phyloP scores from a whole-genome alignment of 306 rosid species.

The Astragalus glycyphyllos region DNA sequence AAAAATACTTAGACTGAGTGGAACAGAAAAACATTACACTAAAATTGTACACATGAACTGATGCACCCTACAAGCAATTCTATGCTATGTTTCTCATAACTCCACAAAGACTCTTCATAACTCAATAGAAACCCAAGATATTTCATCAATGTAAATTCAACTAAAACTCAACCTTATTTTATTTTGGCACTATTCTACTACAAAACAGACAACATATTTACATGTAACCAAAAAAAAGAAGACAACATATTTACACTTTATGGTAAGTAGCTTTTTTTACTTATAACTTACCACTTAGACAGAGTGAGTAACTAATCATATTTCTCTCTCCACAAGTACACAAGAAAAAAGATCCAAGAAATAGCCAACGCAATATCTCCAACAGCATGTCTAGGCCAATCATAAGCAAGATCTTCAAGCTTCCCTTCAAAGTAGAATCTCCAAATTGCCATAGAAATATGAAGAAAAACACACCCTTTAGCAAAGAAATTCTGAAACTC shows the following conservation, averaged over 20 bases:
- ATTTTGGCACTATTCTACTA: neutral
- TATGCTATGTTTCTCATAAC: neutral
- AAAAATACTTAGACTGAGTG: too few species aligned
- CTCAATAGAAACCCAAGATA: neutral
- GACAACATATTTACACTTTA: too few species aligned
- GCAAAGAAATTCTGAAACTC: constrained; percentile 93
- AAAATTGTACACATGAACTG: neutral
- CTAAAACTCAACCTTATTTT: neutral
- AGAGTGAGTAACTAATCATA: constrained; percentile 58
- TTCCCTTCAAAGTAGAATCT: constrained; percentile 72
- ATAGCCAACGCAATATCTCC: constrained; percentile 81
- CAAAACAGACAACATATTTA: too few species aligned
- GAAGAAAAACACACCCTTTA: constrained; percentile 83
- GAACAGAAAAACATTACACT: neutral
- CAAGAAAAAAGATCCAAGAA: constrained; percentile 82
- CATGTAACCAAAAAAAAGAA: too few species aligned
- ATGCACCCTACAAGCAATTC: neutral
- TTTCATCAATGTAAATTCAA: neutral
- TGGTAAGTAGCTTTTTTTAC: too few species aligned
- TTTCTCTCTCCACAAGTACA: constrained; percentile 84
- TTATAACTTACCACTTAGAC: too few species aligned
- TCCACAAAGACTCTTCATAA: neutral
- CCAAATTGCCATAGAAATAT: constrained; percentile 87
- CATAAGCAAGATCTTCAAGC: constrained; percentile 67
- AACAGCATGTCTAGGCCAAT: constrained; percentile 74